Conservation (phyloP, 2,329 filamentous ascomycete species). For the Bimuria novae-zelandiae region DNA sequence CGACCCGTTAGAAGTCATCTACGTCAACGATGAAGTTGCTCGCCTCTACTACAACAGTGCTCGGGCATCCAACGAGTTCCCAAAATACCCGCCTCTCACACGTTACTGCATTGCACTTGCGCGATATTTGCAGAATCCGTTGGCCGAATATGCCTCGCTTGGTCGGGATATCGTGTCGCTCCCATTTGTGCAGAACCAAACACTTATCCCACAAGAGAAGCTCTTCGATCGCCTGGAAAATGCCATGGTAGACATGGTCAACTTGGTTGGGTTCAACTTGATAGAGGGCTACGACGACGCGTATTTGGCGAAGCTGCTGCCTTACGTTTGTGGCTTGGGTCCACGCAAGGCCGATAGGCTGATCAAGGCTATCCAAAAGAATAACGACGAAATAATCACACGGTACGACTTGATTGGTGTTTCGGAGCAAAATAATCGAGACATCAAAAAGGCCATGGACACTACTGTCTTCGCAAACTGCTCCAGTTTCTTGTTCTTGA, state of each 20-base stretch:
- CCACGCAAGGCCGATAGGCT: slow-evolving; percentile 86
- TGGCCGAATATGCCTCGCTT: slow-evolving; percentile 94
- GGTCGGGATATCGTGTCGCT: slow-evolving; percentile 87
- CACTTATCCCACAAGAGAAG: slow-evolving; percentile 85
- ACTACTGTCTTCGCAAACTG: slow-evolving; percentile 95
- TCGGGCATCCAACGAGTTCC: slow-evolving; percentile 78
- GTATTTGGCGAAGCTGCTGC: slow-evolving; percentile 84
- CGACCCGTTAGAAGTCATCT: slow-evolving; percentile 83
- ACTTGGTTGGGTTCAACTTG: slow-evolving; percentile 92
- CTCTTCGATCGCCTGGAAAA: slow-evolving; percentile 85
- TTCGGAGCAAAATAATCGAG: slow-evolving; percentile 67
- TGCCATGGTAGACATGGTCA: slow-evolving; percentile 98
- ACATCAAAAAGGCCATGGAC: slow-evolving; percentile 62
- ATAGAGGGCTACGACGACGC: slow-evolving; percentile 85
- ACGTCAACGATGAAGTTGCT: slow-evolving; percentile 97
- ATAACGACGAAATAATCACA: slow-evolving; percentile 82
- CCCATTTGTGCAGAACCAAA: slow-evolving; percentile 86
- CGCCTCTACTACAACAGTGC: slow-evolving; percentile 91
- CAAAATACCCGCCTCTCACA: slow-evolving; percentile 75
- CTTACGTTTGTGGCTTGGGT: slow-evolving; percentile 88
- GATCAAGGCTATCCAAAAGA: slow-evolving; percentile 87
- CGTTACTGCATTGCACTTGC: slow-evolving; percentile 90
- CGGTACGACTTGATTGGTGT: slow-evolving; percentile 89
- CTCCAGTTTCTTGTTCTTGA: slow-evolving; percentile 90
- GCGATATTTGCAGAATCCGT: slow-evolving; percentile 89